These are phyloP conservation scores for Ustilago crameri DNA, from an alignment of 1,284 basidiomycete genomes.

Conservation along the genomic window DNA sequence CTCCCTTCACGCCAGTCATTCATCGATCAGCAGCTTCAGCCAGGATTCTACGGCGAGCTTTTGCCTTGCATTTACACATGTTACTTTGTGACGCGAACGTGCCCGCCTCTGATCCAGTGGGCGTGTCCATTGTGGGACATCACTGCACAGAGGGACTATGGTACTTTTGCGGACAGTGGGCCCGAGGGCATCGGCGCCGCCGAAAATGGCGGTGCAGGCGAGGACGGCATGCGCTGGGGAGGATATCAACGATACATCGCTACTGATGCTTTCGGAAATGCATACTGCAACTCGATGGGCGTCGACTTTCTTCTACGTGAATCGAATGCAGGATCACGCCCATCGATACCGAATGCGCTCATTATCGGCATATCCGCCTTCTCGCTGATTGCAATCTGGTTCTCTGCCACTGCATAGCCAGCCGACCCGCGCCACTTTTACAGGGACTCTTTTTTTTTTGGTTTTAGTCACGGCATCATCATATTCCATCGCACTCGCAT, in stretches of 20 bases:
- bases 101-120: slow-evolving; percentile 64
- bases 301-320: slow-evolving; percentile 58
- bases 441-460: background rate
- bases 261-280: slow-evolving; percentile 64
- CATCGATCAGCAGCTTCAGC: slow-evolving; percentile 53
- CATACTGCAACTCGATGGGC: slow-evolving; percentile 65
- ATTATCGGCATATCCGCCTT: background rate
- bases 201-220: slow-evolving; percentile 61
- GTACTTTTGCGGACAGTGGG: slow-evolving; percentile 65
- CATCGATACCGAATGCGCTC: background rate
- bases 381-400: slow-evolving; percentile 1
- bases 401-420: slow-evolving; percentile 6
- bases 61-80: slow-evolving; percentile 66
- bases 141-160: slow-evolving; percentile 64
- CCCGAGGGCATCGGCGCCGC: slow-evolving; percentile 55
- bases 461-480: too few relatives aligned
- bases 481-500: slow-evolving; percentile 2
- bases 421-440: background rate
- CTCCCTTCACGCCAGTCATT: slow-evolving; percentile 54
- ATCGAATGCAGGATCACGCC: slow-evolving; percentile 22
- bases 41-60: slow-evolving; percentile 63
- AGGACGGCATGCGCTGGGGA: slow-evolving; percentile 58
- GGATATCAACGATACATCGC: slow-evolving; percentile 62
- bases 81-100: slow-evolving; percentile 61
- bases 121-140: slow-evolving; percentile 64